Evolutionary conservation across 164 flowering plant genomes (phyloP), one percentile per base, ranked within the genome.

Genomic region (Vitis amurensis): DNA sequence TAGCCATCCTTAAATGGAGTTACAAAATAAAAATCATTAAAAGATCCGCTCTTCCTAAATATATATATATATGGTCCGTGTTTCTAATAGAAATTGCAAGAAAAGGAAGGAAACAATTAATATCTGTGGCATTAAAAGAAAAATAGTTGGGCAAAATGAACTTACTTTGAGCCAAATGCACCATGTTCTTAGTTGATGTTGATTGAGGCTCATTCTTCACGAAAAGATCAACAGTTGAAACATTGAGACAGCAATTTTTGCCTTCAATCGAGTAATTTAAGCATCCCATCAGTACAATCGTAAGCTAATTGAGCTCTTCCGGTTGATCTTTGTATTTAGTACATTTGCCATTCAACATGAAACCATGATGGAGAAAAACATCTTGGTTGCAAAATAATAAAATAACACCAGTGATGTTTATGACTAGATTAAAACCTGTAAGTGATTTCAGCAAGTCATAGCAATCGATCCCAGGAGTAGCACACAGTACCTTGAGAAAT

Each of bases 81-180:
- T 37, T 37, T 37, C 44, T 37, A 3, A 37, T 37, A 37, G 44
- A 37, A 37, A 37, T 37, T 37, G 44, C 44, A 30, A 9, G 19
- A 56, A n/a, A 56, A 56, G 10, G 23, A 56, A 56, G 11, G 19
- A 56, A 16, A 19, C 59, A 56, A 56, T 2, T n/a, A 9, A 44
- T 44, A 2, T 1, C 10, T 8, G 30, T 16, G 12, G 48, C 4
- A 8, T 9, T 49, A 37, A 7, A 8, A 30, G 48, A 47, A 48
- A 11, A 19, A 17, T 31, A 13, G 23, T 53, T 19, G 55, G 59
- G 27, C 17, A 0, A 13, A 31, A 47, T 10, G n/a, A 66, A 78
- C 90, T 77, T 84, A 89, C 93, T 91, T 61, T 91, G 96, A 70
- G 90, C 73, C 59, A 89, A 67, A 76, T 91, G 96, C 8, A 91